phyloP scores from a whole-genome alignment of 164 flowering plant species.

The Chloranthus sessilifolius region DNA sequence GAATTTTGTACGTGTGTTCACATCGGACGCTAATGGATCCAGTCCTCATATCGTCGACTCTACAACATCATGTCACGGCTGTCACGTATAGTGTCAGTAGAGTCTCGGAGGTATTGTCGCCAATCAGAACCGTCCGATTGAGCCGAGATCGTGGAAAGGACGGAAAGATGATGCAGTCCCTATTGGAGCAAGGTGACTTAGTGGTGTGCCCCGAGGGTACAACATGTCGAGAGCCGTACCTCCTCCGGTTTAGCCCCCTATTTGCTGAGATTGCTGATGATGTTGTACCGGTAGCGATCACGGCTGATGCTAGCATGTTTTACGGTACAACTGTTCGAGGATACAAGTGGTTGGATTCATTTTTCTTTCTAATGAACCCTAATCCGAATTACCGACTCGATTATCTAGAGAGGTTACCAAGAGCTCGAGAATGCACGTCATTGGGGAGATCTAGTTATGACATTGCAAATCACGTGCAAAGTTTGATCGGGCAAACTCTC shows the following conservation, averaged over 20 bases:
- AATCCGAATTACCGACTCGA: conserved; percentile 12
- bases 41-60: conserved; percentile 3
- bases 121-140: conserved; percentile 12
- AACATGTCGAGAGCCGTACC: conserved; percentile 30
- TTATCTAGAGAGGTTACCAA: conserved; percentile 15
- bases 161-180: conserved; percentile 6
- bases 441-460: conserved; percentile 11
- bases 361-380: conserved; percentile 32
- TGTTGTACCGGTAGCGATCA: conserved; percentile 26
- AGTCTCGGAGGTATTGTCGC: conserved; percentile 15
- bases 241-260: conserved; percentile 27
- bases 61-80: conserved; percentile 10
- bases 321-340: conserved; percentile 28
- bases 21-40: conserved; percentile 19
- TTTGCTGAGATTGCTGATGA: conserved; percentile 23
- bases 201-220: conserved; percentile 35
- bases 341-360: conserved; percentile 21
- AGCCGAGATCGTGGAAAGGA: conserved; percentile 17
- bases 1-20: conserved; percentile 16
- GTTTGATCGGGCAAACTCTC: conserved; percentile 12
- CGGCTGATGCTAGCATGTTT: conserved; percentile 18
- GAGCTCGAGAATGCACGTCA: not conserved
- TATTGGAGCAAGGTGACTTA: conserved; percentile 24
- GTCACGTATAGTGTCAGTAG: conserved; percentile 18
- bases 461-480: conserved; percentile 16